Percentiles rank a stretch among this genome's conserved stretches.
Conservation (phyloP, 2,329 filamentous ascomycete species). For the Leptographium galeiforme region DNA sequence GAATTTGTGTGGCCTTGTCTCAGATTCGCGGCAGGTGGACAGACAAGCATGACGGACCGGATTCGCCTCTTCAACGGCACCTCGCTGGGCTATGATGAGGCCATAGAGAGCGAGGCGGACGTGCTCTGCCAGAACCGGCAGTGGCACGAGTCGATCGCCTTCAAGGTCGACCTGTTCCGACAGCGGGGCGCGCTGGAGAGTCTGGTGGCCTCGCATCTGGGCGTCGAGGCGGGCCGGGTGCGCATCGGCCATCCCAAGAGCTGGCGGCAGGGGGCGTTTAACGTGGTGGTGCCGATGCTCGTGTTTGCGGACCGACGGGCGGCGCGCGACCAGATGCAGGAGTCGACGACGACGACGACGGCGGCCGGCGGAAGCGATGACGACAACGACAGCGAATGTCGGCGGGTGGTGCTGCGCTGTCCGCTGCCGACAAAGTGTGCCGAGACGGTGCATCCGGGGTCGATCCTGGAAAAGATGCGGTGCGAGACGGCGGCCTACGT, state of each 20-base stretch:
- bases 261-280: constrained; percentile 4
- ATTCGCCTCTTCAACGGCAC: too few species aligned
- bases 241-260: constrained; percentile 1
- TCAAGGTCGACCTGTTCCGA: neutral
- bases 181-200: constrained; percentile 1
- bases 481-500: constrained; percentile 24
- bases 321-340: neutral
- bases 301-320: neutral
- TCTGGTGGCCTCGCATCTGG: constrained; percentile 2
- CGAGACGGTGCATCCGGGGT: constrained; percentile 20
- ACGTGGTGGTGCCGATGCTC: constrained; percentile 4
- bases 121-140: neutral
- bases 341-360: neutral
- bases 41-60: too few species aligned
- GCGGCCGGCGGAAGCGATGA: neutral
- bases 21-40: too few species aligned
- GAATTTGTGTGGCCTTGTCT: too few species aligned
- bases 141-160: neutral
- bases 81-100: too few species aligned
- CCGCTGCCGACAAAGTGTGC: constrained; percentile 20
- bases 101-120: neutral
- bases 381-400: neutral
- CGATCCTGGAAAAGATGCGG: constrained; percentile 24
- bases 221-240: neutral
- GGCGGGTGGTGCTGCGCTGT: constrained; percentile 7